Base-by-base conservation (phyloP, 2,329 filamentous ascomycete species). In the Paecilomyces sp. region DNA sequence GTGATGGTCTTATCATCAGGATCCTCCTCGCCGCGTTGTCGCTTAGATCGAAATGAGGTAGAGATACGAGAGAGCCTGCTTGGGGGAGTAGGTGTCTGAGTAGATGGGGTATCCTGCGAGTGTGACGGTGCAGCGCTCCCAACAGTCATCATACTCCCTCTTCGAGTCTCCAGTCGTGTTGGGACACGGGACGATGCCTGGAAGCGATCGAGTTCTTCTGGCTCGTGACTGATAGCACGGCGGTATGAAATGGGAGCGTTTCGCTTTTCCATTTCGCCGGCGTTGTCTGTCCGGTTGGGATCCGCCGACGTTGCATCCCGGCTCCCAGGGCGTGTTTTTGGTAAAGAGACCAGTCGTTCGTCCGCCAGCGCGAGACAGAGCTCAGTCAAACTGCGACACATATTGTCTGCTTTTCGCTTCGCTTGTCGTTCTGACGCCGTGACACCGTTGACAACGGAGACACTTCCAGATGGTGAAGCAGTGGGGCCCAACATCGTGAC, bases 331-430 rank as follows among this genome's bases (percentile, higher is more conserved):
- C 68, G 72, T 55, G 67, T 66, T 51, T 64, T 68, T 31, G 63
- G 53, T 25, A 56, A 24, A 9, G 62, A 58, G 25, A 66, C 67
- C 55, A 72, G 58, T 30, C 73, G 69, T 50, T 85, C 84, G 63
- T 90, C 89, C 31, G 87, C 87, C 58, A 99, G 79, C 0, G 92
- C 90, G 59, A 99, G 84, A 70, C 91, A 96, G 6, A 99, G 81
- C 74, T 99, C 94, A 0, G 93, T 97, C 64, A 99, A 78, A 69
- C 90, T 94, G 58, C 93, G 88, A 72, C 94, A 97, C 71, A 99
- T 86, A 69, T 89, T 92, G 71, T 99, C 93, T 30, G 91, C 91
- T 74, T 96, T 97, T 63, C 93, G 86, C 55, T 92, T 86, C 15
- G 96, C 81, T 71, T 96, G 91, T 56, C 94, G 86, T 71, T 99